phyloP scores from a whole-genome alignment of 2,329 filamentous ascomycete genomes.

The Colletotrichum sp. region DNA sequence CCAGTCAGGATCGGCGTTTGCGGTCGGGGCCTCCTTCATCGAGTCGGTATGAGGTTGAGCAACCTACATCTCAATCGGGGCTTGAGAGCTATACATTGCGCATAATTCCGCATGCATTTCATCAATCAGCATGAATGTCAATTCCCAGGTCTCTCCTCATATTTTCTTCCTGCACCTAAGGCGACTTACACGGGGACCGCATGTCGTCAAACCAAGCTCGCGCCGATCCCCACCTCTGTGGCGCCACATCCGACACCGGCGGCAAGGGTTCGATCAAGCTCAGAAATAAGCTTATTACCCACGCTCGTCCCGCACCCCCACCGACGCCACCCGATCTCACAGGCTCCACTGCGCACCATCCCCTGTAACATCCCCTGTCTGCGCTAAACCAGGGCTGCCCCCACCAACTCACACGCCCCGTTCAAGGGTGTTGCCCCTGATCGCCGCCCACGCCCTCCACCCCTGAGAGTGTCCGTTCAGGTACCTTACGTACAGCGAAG shows the following conservation, averaged over 20 bases:
- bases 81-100: not conserved
- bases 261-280: accelerated
- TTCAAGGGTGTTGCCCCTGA: not conserved
- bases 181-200: not conserved
- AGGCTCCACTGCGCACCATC: accelerated
- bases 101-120: accelerated
- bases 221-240: not conserved
- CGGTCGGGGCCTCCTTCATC: not conserved
- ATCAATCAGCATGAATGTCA: accelerated
- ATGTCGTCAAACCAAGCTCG: not conserved
- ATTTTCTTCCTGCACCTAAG: not conserved
- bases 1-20: accelerated
- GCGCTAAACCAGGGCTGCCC: not conserved
- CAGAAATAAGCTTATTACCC: not conserved
- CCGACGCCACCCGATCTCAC: not conserved
- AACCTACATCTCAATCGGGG: accelerated
- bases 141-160: accelerated
- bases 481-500: not conserved
- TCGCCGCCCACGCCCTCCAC: not conserved
- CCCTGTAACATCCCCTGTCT: not conserved
- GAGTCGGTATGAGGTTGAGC: not conserved
- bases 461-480: not conserved
- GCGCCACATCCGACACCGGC: not conserved
- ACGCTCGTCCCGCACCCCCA: not conserved
- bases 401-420: not conserved